Percentiles rank a stretch among this genome's conserved stretches.
These are phyloP conservation scores for Extremus antarcticus DNA, from an alignment of 495 filamentous ascomycete species.

Conservation along the genomic window DNA sequence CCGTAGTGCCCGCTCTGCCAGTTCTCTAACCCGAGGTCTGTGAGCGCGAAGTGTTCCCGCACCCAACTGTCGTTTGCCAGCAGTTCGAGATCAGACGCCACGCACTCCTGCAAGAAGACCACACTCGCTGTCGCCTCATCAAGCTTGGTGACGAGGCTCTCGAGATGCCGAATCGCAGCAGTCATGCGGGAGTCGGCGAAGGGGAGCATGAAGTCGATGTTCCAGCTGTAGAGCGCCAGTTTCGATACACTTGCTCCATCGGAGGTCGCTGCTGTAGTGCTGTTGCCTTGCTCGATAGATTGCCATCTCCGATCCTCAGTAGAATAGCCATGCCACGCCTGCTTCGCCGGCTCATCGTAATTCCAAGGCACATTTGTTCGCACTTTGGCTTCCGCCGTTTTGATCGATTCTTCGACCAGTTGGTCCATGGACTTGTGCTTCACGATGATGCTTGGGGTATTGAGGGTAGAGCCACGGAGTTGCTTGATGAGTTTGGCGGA, in stretches of 20 bases:
- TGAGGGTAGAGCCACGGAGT: too few relatives aligned
- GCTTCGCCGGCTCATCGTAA: conserved; percentile 15
- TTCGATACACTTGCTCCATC: not conserved
- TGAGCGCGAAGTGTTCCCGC: conserved; percentile 35
- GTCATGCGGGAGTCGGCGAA: conserved; percentile 33
- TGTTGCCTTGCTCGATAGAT: not conserved
- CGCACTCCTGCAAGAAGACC: conserved; percentile 44
- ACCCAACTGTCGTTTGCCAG: conserved; percentile 37
- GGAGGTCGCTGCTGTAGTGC: not conserved
- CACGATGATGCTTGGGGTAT: not conserved
- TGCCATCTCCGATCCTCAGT: conserved; percentile 9
- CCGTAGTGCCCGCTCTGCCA: conserved; percentile 35
- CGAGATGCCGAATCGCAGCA: conserved; percentile 34
- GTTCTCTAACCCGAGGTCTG: conserved; percentile 30
- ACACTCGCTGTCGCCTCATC: conserved; percentile 24
- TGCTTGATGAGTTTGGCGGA: too few relatives aligned
- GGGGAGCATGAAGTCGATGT: conserved; percentile 41
- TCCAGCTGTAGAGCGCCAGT: conserved; percentile 33
- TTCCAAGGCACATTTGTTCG: conserved; percentile 9
- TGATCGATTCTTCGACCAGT: conserved; percentile 1
- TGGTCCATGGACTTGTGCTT: conserved; percentile 9
- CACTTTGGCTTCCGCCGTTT: conserved; percentile 1
- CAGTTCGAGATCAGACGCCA: conserved; percentile 30
- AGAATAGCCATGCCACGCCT: conserved; percentile 15
- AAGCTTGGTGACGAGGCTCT: conserved; percentile 16